A percentile compares a stretch with the other conserved stretches of the same genome.
Evolutionary conservation across 331 rosid species (phyloP).

Genomic region (Malus hybrid): DNA sequence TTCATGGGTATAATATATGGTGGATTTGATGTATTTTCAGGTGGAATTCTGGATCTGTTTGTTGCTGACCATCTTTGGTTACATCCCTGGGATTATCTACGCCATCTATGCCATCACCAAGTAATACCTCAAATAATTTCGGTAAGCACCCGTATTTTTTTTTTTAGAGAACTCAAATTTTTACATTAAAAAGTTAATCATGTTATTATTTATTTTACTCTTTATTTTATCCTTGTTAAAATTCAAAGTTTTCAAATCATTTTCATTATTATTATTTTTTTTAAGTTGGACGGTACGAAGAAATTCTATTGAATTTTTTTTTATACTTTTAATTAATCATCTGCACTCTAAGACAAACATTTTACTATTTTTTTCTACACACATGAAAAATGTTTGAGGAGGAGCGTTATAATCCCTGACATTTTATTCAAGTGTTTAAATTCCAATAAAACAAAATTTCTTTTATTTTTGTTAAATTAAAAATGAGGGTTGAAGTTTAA

Average conservation of each 20-base stretch:
- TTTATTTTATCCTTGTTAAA: too few species aligned
- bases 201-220: too few species aligned
- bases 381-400: neutral
- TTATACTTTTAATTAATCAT: too few species aligned
- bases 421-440: neutral
- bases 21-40: constrained; percentile 27
- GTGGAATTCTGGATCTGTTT: constrained; percentile 82
- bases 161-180: too few species aligned
- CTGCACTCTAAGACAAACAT: neutral
- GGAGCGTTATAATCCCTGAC: neutral
- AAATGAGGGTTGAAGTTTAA: neutral
- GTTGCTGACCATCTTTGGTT: constrained; percentile 58
- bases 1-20: neutral
- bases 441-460: neutral
- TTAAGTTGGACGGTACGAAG: too few species aligned
- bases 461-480: neutral
- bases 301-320: too few species aligned
- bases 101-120: constrained; percentile 61
- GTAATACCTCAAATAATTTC: constrained; percentile 22
- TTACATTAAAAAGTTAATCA: too few species aligned
- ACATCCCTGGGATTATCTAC: constrained; percentile 72
- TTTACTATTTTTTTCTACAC: neutral
- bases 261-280: too few species aligned
- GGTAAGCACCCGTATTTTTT: constrained; percentile 17
- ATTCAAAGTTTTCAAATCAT: too few species aligned